Conservation (phyloP, 257 asterid species). For the Solanum etuberosum region DNA sequence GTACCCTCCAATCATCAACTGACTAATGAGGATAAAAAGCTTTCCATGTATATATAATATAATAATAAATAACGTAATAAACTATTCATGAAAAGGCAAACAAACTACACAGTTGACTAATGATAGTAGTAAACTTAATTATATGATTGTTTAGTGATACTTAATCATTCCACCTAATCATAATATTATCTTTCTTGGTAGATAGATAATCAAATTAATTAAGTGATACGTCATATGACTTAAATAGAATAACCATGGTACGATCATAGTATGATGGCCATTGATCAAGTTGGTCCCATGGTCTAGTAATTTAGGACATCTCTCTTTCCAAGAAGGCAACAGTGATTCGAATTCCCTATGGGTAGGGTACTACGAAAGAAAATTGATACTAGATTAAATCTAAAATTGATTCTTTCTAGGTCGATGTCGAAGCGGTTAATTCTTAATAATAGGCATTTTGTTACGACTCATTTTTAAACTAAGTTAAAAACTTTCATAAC, state of each 20-base stretch:
- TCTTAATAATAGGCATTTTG: too few species aligned
- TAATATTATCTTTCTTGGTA: neutral
- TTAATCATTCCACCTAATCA: neutral
- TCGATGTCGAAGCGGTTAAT: too few species aligned
- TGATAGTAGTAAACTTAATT: neutral
- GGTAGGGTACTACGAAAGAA: too few species aligned
- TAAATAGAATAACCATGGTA: neutral
- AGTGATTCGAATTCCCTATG: too few species aligned
- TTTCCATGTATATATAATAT: neutral
- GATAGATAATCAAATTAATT: neutral
- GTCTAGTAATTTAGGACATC: too few species aligned
- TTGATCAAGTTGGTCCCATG: neutral
- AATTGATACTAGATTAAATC: too few species aligned
- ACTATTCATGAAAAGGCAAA: neutral
- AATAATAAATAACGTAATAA: neutral
- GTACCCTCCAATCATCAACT: neutral
- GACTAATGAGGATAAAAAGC: neutral
- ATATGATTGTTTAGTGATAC: neutral
- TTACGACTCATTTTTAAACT: too few species aligned
- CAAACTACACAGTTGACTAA: neutral
- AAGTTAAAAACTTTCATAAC: too few species aligned
- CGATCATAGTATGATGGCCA: neutral
- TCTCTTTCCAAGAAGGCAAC: too few species aligned
- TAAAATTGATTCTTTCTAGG: too few species aligned
- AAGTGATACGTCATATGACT: neutral